Evolutionary conservation across 805 yeast species (phyloP).

Genomic region (Millerozyma miso): DNA sequence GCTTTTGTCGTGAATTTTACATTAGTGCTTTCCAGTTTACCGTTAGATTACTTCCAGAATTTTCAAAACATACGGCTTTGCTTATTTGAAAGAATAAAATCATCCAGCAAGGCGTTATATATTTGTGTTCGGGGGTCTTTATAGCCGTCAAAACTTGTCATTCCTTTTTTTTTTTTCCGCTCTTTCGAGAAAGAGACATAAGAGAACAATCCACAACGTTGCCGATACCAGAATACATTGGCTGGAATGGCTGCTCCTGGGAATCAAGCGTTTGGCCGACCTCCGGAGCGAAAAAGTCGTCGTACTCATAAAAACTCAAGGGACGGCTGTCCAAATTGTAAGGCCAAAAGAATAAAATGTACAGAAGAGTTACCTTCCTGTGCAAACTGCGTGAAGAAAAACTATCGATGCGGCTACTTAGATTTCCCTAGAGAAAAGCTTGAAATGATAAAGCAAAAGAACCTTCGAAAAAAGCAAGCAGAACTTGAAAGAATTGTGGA

Average conservation of each 20-base stretch:
- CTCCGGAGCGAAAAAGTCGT: constrained; percentile 24
- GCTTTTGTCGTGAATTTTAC: too few relatives aligned
- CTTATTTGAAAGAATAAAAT: too few relatives aligned
- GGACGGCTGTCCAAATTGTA: constrained; percentile 44
- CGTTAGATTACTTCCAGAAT: too few relatives aligned
- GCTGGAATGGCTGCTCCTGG: not conserved
- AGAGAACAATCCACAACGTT: too few relatives aligned
- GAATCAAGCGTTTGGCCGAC: not conserved
- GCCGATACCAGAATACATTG: too few relatives aligned
- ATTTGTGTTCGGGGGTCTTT: too few relatives aligned
- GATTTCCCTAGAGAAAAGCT: constrained; percentile 37
- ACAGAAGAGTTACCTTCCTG: constrained; percentile 41
- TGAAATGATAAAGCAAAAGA: constrained; percentile 30
- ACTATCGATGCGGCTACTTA: constrained; percentile 37
- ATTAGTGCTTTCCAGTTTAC: too few relatives aligned
- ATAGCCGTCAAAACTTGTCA: too few relatives aligned
- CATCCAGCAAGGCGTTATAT: too few relatives aligned
- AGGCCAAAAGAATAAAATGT: constrained; percentile 40
- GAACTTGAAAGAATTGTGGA: not conserved
- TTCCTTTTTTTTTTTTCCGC: too few relatives aligned
- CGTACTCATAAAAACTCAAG: constrained; percentile 35
- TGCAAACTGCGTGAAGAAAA: constrained; percentile 33
- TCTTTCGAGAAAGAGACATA: too few relatives aligned
- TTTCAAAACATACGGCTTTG: too few relatives aligned
- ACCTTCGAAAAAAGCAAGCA: constrained; percentile 16